phyloP scores from a whole-genome alignment of 2,329 filamentous ascomycete species.

The Leptographium lundbergii region DNA sequence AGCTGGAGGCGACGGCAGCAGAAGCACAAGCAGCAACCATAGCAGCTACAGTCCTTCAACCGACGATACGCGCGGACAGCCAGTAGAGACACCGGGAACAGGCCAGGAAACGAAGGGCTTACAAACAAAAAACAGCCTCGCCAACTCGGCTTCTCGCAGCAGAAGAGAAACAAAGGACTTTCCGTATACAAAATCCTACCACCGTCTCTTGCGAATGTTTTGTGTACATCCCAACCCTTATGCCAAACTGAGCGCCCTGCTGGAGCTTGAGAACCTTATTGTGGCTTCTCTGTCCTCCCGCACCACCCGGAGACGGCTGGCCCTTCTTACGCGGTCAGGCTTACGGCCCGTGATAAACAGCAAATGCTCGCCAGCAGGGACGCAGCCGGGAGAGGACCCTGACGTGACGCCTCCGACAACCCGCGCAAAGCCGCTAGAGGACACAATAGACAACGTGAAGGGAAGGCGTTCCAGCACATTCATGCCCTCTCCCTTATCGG shows the following conservation, averaged over 20 bases:
- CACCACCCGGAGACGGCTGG: slow-evolving; percentile 25
- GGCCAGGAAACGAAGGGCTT: slow-evolving; percentile 28
- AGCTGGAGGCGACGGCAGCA: neutral
- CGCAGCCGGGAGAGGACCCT: neutral
- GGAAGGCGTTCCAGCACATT: slow-evolving; percentile 49
- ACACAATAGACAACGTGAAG: slow-evolving; percentile 57
- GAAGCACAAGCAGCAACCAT: neutral
- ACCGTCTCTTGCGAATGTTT: slow-evolving; percentile 70
- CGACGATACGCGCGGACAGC: neutral
- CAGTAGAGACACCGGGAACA: slow-evolving; percentile 14
- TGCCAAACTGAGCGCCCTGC: slow-evolving; percentile 69
- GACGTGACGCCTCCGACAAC: slow-evolving; percentile 6
- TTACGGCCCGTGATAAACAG: slow-evolving; percentile 3
- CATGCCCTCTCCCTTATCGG: slow-evolving; percentile 24
- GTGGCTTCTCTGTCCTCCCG: slow-evolving; percentile 56
- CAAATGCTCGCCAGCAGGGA: neutral
- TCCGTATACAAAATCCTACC: slow-evolving; percentile 69
- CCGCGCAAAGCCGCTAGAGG: slow-evolving; percentile 42
- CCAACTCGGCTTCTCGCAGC: neutral
- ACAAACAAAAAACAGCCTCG: neutral
- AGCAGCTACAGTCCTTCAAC: neutral
- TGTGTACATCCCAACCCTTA: slow-evolving; percentile 82
- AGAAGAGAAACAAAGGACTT: slow-evolving; percentile 41
- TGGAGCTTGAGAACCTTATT: slow-evolving; percentile 73
- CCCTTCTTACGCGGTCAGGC: slow-evolving; percentile 21